Evolutionary conservation across 495 filamentous ascomycete genomes (phyloP), one percentile per base, ranked within the genome.

Genomic region (Xylaria cubensis): DNA sequence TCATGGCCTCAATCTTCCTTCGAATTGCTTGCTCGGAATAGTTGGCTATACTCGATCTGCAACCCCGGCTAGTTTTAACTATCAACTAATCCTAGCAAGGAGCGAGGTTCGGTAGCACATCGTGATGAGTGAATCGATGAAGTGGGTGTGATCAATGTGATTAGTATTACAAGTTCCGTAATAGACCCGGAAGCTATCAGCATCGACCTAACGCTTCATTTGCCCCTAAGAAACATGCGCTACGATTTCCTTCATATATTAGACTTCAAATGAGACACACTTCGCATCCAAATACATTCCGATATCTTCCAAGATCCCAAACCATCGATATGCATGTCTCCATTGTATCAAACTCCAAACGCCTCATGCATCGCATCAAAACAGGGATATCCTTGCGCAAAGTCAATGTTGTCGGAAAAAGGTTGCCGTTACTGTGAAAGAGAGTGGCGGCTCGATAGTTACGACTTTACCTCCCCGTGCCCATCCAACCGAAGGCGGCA

Each of bases 401-500:
- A 61, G 29, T 39, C 32, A 61, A 39, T 39, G 19, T 61, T n/a
- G 17, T 61, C 7, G 58, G 10, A 17, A 39, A 59, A 36, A 46
- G 12, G 61, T 32, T 34, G 26, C 63, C 26, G 17, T 12, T n/a
- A 1, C 29, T 17, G 4, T 21, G 48, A 6, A 61, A 17, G 21
- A 61, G 6, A 21, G 29, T n/a, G 58, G 58, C 34, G 8, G 34
- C 9, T 61, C 7, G 34, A 61, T 61, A 15, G 1, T 2, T 19
- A 5, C n/a, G n/a, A 26, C 24, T 41, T 62, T 39, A 66, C 41
- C 61, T 66, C 5, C 70, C 63, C 10, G 32, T 59, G 12, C 62
- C 69, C 77, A 82, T 83, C 80, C 79, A 81, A 12, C 71, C 73
- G 13, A 82, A 76, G 10, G 79, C 76, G 2, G 71, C 76, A 6